Evolutionary conservation across 2,329 filamentous ascomycete species (phyloP), one percentile per base, ranked within the genome.

Genomic region (Dothideomycetes sp.): DNA sequence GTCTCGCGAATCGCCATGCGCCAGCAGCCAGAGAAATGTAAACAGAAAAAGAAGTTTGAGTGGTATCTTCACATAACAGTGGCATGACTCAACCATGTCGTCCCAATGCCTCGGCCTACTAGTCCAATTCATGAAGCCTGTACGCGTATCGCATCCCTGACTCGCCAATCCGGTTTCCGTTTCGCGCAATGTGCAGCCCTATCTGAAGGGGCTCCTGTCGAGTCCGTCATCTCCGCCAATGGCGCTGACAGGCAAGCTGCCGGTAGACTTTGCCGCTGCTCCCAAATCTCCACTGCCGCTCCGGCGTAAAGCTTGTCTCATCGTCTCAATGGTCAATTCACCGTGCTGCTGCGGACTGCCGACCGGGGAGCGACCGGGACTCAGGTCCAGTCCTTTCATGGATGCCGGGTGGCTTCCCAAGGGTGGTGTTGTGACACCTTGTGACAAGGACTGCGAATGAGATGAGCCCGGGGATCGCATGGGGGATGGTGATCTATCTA

Each of bases 261-360:
- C 59, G 31, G 54, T 61, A 27, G 22, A 27, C 18, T 55, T 49
- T 31, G 42, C 41, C 36, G 53, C 52, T 27, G 64, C 63, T 30
- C 68, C 64, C 42, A 95, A 64, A 56, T 95, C 89, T 14, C 82
- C 77, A 60, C 86, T 94, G 33, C 79, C 84, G 11, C 87, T 94
- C 59, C 84, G 81, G 55, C 84, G 72, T 54, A 95, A 66, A 12
- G 86, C 88, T 62, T 95, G 87, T 38, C 81, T 74, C 88, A 95
- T 94, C 3, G 88, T 95, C 68, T 95, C 87, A 48, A 95, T 83
- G 43, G 83, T 86, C 44, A 95, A 66, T 46, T 94, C 88, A 18
- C 78, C 75, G 34, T 68, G 71, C 44, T 68, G 66, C 36, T 69
- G 59, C 24, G 75, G 62, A 40, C 69, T 70, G 46, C 68, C 61